These are phyloP conservation scores for Phalaenopsis equestris DNA, from an alignment of 106 monocot species.

Conservation along the genomic window DNA sequence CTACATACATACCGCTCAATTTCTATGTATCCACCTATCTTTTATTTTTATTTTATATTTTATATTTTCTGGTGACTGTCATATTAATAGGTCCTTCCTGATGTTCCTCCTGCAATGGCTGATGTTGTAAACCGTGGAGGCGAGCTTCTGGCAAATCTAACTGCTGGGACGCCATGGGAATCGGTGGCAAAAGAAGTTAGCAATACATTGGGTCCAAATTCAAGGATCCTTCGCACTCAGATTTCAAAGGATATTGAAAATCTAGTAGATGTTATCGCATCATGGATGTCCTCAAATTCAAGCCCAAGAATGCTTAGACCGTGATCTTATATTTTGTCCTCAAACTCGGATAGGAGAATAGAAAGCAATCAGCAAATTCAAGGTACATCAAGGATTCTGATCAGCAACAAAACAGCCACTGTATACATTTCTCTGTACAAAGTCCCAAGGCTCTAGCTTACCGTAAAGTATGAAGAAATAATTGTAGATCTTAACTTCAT, in stretches of 20 bases:
- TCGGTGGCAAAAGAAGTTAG: conserved; percentile 73
- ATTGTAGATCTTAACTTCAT: neutral
- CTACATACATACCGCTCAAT: too few species aligned
- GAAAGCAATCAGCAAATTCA: neutral
- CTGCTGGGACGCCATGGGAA: conserved; percentile 84
- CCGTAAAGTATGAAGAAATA: neutral
- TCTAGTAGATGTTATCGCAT: conserved; percentile 56
- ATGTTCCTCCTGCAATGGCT: conserved; percentile 85
- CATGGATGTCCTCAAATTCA: conserved; percentile 68
- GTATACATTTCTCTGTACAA: too few species aligned
- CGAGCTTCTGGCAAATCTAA: conserved; percentile 63
- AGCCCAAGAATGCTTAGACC: conserved; percentile 8
- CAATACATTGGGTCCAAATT: conserved; percentile 44
- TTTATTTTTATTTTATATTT: neutral
- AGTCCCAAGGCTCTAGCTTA: neutral
- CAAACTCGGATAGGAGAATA: neutral
- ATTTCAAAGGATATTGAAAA: conserved; percentile 54
- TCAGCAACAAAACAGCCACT: too few species aligned
- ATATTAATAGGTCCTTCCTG: conserved; percentile 46
- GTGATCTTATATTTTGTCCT: neutral
- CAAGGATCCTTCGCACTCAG: conserved; percentile 45
- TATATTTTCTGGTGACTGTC: neutral
- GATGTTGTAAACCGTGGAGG: conserved; percentile 78
- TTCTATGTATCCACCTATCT: neutral
- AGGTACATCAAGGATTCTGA: neutral